phyloP scores from a whole-genome alignment of 2,329 filamentous ascomycete genomes.

The Xylariaceae sp. region DNA sequence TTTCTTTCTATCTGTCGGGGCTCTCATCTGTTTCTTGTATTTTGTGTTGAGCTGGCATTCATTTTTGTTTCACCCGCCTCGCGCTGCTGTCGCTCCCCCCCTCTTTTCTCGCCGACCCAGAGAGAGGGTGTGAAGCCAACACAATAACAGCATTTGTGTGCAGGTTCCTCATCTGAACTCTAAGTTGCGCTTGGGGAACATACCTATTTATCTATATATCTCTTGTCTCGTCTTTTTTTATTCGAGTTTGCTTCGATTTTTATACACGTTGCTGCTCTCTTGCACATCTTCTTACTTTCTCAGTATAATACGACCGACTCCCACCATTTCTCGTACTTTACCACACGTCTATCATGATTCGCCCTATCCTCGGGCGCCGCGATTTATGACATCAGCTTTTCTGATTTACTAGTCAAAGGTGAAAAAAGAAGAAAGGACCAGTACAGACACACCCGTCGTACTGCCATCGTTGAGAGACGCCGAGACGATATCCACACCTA shows the following conservation, averaged over 20 bases:
- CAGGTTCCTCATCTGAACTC: not conserved
- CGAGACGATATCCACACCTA: not conserved
- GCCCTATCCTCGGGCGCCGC: not conserved
- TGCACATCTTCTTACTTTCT: constrained; percentile 1
- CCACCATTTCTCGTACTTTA: constrained; percentile 10
- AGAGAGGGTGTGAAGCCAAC: constrained; percentile 2
- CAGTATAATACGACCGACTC: constrained; percentile 8
- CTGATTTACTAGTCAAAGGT: not conserved
- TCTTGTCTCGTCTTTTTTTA: not conserved
- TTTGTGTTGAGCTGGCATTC: constrained; percentile 3
- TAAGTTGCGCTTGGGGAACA: not conserved
- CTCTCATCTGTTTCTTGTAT: not conserved
- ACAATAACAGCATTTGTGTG: not conserved
- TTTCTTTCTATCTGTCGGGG: not conserved
- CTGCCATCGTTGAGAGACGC: constrained; percentile 3
- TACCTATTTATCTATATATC: no score
- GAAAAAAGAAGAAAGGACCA: not conserved
- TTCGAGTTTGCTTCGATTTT: not conserved
- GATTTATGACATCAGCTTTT: not conserved
- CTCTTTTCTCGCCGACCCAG: not conserved
- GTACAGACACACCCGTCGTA: constrained; percentile 5
- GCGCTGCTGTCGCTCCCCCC: constrained; percentile 1
- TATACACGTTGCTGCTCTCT: not conserved
- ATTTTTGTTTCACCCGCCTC: constrained; percentile 12
- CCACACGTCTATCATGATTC: constrained; percentile 11